Evolutionary conservation across 2,329 filamentous ascomycete genomes (phyloP).

Genomic region (Septoria linicola): DNA sequence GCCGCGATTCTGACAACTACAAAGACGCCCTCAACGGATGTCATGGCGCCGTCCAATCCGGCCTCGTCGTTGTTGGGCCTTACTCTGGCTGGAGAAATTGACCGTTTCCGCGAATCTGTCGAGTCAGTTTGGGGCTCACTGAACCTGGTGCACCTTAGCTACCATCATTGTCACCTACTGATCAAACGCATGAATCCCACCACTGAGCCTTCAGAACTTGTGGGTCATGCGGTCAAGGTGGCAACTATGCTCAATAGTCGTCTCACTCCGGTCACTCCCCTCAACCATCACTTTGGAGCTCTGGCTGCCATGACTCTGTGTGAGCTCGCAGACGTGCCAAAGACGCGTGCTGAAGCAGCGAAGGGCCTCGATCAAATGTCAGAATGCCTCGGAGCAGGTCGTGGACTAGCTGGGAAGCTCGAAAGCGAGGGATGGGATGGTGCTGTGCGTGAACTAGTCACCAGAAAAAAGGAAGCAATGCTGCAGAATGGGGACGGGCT

Average conservation of each 20-base stretch:
- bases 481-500: conserved; percentile 43
- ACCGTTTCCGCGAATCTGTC: conserved; percentile 65
- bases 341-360: conserved; percentile 58
- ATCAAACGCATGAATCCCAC: conserved; percentile 60
- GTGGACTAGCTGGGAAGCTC: conserved; percentile 44
- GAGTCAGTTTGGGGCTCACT: conserved; percentile 54
- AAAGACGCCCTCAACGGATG: conserved; percentile 45
- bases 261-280: conserved; percentile 57
- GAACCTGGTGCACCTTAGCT: conserved; percentile 64
- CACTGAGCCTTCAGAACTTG: conserved; percentile 56
- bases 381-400: conserved; percentile 49
- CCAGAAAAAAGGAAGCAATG: conserved; percentile 42
- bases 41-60: conserved; percentile 45
- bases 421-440: conserved; percentile 58
- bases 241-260: conserved; percentile 58
- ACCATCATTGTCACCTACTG: conserved; percentile 68
- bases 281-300: conserved; percentile 66
- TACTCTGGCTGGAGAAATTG: conserved; percentile 58
- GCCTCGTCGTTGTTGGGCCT: conserved; percentile 49
- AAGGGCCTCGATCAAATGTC: conserved; percentile 57
- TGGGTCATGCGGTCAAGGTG: conserved; percentile 61
- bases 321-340: conserved; percentile 57
- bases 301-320: conserved; percentile 61
- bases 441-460: conserved; percentile 54
- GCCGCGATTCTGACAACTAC: conserved; percentile 49